Base-by-base conservation (phyloP, 2,329 filamentous ascomycete species). In the Cladosporium sp. region DNA sequence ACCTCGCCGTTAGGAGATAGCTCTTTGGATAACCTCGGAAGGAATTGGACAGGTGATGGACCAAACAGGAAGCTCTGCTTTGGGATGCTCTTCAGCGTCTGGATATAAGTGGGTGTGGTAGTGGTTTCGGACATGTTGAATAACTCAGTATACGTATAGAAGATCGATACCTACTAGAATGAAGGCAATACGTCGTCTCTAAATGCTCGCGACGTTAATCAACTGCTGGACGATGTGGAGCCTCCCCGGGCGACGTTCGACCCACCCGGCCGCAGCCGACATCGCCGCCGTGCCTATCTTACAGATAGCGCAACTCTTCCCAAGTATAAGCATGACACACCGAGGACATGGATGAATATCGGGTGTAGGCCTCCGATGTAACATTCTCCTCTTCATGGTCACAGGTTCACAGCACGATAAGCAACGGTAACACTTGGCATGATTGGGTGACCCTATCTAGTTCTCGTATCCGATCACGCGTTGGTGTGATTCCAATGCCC, bases 21-120 rank as follows among this genome's bases (percentile, higher is more conserved):
- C 28, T 85, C 86, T 63, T 82, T 76, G 36, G 87, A 87, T 73
- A 91, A 90, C 68, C 88, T 84, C 64, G 87, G 86, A 41, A 92
- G 84, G 61, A 82, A 77, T 74, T 92, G 88, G 72, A 92, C 89
- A 34, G 88, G 89, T 0, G 89, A 90, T 18, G 88, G 86, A 0
- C 87, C 87, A 64, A 91, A 89, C 67, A 90, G 85, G 71, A 91
- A 84, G 11, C 80, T 76, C 70, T 86, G 79, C 67, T 86, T 83
- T 14, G 88, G 87, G 72, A 91, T 90, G 73, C 66, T 70, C 15
- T 60, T 60, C 4, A 74, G 68, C 59, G 69, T 71, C 28, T 67
- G 54, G 10, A 73, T 21, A 57, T 73, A 74, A 14, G 59, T 49
- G 69, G 63, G 72, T 10, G 28, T 32, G 28, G 61, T 64, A 4